A percentile compares a stretch with the other conserved stretches of the same genome.
phyloP scores from a whole-genome alignment of 2,329 filamentous ascomycete species.

The Phaeosphaeriaceae sp. region DNA sequence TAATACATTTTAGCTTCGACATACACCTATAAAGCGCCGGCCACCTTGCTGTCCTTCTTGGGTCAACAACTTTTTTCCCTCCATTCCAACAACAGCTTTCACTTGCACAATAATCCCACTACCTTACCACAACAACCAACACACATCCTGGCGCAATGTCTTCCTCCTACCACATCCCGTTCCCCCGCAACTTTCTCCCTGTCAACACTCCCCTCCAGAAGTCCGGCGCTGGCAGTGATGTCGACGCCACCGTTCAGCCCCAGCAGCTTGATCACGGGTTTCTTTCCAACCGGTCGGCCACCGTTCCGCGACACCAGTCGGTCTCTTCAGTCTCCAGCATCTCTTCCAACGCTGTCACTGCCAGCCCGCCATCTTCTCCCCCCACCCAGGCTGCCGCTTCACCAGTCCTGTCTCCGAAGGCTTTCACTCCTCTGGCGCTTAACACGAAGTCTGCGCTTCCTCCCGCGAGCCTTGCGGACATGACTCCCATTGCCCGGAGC shows the following conservation, averaged over 20 bases:
- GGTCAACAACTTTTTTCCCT: too few species aligned
- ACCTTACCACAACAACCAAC: slow-evolving; percentile 10
- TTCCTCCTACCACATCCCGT: slow-evolving; percentile 47
- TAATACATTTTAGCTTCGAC: slow-evolving; percentile 8
- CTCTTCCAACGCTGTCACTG: slow-evolving; percentile 21
- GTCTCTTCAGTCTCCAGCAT: slow-evolving; percentile 36
- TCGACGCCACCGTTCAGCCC: slow-evolving; percentile 26
- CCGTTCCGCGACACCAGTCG: slow-evolving; percentile 32
- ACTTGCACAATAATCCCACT: slow-evolving; percentile 7
- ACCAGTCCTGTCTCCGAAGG: slow-evolving; percentile 33
- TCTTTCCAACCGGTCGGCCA: slow-evolving; percentile 43
- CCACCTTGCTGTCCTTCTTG: slow-evolving; percentile 10
- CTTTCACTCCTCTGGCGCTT: slow-evolving; percentile 43
- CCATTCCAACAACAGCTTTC: slow-evolving; percentile 9
- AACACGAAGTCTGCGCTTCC: slow-evolving; percentile 41
- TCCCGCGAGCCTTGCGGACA: slow-evolving; percentile 26
- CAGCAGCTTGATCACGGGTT: slow-evolving; percentile 40
- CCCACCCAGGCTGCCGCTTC: slow-evolving; percentile 30
- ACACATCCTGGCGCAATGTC: slow-evolving; percentile 42
- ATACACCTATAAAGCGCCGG: slow-evolving; percentile 24
- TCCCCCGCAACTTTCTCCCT: slow-evolving; percentile 44
- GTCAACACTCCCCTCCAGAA: slow-evolving; percentile 44
- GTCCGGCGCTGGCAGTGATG: slow-evolving; percentile 4
- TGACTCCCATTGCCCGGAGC: slow-evolving; percentile 29
- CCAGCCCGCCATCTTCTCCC: slow-evolving; percentile 40